Base-by-base conservation (phyloP, 2,329 filamentous ascomycete species). In the Colletotrichum salicis region DNA sequence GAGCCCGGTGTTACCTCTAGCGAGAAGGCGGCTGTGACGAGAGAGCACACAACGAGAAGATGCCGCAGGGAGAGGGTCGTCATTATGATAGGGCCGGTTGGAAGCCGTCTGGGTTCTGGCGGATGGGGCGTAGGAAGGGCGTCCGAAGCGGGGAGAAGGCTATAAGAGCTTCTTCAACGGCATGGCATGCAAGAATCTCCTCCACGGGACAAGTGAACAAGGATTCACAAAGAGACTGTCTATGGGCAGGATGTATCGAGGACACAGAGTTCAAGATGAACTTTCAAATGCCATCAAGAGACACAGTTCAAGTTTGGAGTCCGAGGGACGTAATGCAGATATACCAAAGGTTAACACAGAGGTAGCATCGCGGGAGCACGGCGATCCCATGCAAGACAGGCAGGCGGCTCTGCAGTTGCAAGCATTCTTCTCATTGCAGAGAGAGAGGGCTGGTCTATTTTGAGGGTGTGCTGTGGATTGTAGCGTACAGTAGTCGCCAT, bases 1-100 rank as follows among this genome's bases (percentile, higher is more conserved):
- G 88, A 90, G 11, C 84, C 85, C 0, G 87, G 85, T 1, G 86
- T 84, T 2, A 89, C 84, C 64, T 86, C 80, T 3, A 89, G 78
- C 3, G 82, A 82, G 12, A 58, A 19, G 4, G 57, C 66, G 48
- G 66, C 22, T n/a, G 69, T 59, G 15, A 68, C 24, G 22, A 79
- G 54, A 41, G 76, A 68, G 48, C 76, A 56, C 1, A 75, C 54
- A 48, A 52, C 27, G 37, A 64, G 0, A 0, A 61, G 8, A 35
- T 51, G 61, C 67, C 66, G 11, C 6, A 37, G 3, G 1, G 52
- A 48, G 0, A 19, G 0, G 0, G 45, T 8, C 29, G 41, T 27
- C 52, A 71, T 71, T 57, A 12, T 45, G 7, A 24, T 51, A 4
- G 22, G 12, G 37, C 37, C 37, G 2, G 12, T 41, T 6, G 12